These are phyloP conservation scores for Phialemoniopsis sp. DNA, from an alignment of 2,329 filamentous ascomycete species.

Conservation along the genomic window DNA sequence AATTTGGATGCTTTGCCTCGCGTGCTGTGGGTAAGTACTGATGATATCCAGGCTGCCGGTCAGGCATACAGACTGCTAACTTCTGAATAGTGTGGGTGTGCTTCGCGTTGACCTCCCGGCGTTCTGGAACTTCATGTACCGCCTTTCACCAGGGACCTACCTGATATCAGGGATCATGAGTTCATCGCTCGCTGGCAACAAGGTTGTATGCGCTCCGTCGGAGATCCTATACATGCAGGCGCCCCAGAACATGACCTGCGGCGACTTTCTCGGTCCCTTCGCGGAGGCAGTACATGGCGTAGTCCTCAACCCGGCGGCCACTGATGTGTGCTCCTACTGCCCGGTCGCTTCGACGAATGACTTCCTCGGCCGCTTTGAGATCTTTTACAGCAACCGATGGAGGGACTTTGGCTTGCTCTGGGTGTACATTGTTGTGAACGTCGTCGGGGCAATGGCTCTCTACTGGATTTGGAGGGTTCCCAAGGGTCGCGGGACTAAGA, in stretches of 20 bases:
- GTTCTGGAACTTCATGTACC: conserved; percentile 79
- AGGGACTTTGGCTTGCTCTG: conserved; percentile 69
- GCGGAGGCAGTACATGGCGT: conserved; percentile 47
- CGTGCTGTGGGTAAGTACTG: too few species aligned
- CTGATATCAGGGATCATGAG: conserved; percentile 64
- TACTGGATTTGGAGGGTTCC: conserved; percentile 61
- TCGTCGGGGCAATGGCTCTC: conserved; percentile 49
- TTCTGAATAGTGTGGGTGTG: conserved; percentile 50
- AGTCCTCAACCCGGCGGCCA: conserved; percentile 57
- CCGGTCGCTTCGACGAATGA: conserved; percentile 58
- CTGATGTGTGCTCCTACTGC: conserved; percentile 61
- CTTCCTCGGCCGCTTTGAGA: conserved; percentile 41
- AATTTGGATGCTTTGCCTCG: too few species aligned
- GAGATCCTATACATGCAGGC: conserved; percentile 65
- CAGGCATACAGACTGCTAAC: too few species aligned
- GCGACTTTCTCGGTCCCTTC: conserved; percentile 56
- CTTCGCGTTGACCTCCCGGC: conserved; percentile 53
- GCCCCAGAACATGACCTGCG: conserved; percentile 59
- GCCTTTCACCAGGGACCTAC: conserved; percentile 63
- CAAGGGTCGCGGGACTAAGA: conserved; percentile 9
- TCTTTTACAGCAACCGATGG: conserved; percentile 55
- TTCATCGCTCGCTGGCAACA: conserved; percentile 55
- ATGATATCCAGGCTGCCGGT: too few species aligned
- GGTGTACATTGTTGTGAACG: conserved; percentile 62
- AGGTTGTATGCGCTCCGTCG: conserved; percentile 42